phyloP scores from a whole-genome alignment of 23 red algal species.

The Gracilaria domingensis region DNA sequence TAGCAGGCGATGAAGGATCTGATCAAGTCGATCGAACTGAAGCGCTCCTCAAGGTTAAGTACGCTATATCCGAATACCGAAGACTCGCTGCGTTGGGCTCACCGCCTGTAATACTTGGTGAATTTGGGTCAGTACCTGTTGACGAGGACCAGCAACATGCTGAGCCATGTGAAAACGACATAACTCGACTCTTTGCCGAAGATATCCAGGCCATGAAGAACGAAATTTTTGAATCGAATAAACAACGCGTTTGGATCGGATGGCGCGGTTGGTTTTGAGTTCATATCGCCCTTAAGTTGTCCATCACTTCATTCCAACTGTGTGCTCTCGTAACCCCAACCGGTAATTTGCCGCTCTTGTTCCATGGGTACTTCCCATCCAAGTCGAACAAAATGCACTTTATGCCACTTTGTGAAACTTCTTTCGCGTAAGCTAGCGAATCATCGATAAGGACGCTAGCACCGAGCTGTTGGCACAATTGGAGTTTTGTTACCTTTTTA shows the following conservation, averaged over 20 bases:
- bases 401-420: constrained; percentile 60
- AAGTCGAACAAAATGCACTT: constrained; percentile 80
- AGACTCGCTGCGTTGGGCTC: constrained; percentile 26
- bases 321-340: constrained; percentile 34
- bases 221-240: constrained; percentile 38
- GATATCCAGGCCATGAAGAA: constrained; percentile 53
- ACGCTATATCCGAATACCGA: constrained; percentile 39
- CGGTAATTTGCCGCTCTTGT: constrained; percentile 56
- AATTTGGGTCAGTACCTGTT: neutral
- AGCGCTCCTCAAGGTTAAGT: constrained; percentile 3
- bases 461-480: constrained; percentile 77
- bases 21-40: constrained; percentile 31
- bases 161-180: constrained; percentile 19
- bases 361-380: constrained; percentile 82
- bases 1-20: constrained; percentile 47
- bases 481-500: constrained; percentile 59
- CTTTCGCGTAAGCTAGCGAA: constrained; percentile 44
- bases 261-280: constrained; percentile 69
- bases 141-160: neutral
- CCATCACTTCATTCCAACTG: constrained; percentile 64
- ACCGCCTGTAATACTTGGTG: constrained; percentile 22
- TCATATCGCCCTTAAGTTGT: constrained; percentile 17
- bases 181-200: constrained; percentile 32
- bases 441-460: constrained; percentile 85
- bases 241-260: constrained; percentile 68